Conservation (phyloP, 345 rosid species). For the Leavenworthia alabamica region DNA sequence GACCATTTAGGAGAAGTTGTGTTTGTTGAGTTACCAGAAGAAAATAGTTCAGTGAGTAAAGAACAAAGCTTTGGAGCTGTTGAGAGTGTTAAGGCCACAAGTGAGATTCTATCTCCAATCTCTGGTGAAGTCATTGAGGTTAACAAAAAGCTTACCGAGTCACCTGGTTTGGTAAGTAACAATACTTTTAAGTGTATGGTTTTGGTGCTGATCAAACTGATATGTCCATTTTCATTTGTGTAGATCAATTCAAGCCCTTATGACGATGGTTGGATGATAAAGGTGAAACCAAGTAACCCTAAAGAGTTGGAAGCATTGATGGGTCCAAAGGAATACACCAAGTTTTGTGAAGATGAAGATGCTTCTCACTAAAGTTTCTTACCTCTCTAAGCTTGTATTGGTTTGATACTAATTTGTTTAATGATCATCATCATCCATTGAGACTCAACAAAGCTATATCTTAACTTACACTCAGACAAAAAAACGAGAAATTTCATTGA, state of each 20-base stretch:
- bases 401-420: constrained; percentile 16
- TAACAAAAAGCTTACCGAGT: constrained; percentile 58
- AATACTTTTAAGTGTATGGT: background rate
- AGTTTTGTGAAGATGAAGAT: constrained; percentile 91
- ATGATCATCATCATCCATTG: background rate
- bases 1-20: constrained; percentile 94
- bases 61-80: constrained; percentile 80
- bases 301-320: constrained; percentile 65
- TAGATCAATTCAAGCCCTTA: constrained; percentile 71
- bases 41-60: constrained; percentile 43
- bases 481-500: constrained; percentile 14
- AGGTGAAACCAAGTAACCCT: constrained; percentile 81
- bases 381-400: constrained; percentile 6
- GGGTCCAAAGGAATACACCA: constrained; percentile 74
- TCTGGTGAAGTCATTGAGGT: constrained; percentile 81
- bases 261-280: constrained; percentile 95
- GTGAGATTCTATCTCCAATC: constrained; percentile 83
- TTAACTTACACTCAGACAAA: background rate
- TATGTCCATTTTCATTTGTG: background rate
- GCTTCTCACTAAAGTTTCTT: constrained; percentile 59
- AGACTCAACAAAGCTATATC: background rate
- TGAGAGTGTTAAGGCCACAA: constrained; percentile 94
- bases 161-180: constrained; percentile 64
- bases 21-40: constrained; percentile 81
- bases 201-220: background rate